Percentiles rank a stretch among this genome's conserved stretches.
These are phyloP conservation scores for Botrytis pseudocinerea DNA, from an alignment of 2,329 filamentous ascomycete species.

Conservation along the genomic window DNA sequence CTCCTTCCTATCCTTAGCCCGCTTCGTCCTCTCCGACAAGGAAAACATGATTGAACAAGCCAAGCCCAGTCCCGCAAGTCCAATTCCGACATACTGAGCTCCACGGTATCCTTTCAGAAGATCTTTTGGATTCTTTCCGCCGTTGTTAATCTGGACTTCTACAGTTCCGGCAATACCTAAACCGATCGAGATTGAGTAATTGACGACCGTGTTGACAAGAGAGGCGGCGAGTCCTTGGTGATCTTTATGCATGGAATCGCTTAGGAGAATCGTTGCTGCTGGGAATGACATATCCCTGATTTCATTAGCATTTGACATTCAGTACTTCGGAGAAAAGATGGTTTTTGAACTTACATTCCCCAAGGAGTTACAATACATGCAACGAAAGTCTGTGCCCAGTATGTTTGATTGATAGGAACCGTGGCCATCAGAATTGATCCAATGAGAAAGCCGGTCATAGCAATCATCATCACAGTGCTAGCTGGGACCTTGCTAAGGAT, in stretches of 20 bases:
- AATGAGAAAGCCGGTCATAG: constrained; percentile 44
- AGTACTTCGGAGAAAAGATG: too few species aligned
- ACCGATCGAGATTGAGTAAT: constrained; percentile 47
- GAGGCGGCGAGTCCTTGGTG: constrained; percentile 54
- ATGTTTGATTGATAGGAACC: constrained; percentile 43
- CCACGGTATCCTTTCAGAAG: constrained; percentile 21
- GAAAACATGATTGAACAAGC: constrained; percentile 42
- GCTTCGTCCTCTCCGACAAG: constrained; percentile 26
- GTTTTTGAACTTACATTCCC: constrained; percentile 42
- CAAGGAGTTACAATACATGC: constrained; percentile 54
- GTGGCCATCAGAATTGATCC: constrained; percentile 41
- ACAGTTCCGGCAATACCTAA: constrained; percentile 49
- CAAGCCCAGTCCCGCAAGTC: constrained; percentile 41
- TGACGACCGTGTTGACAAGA: constrained; percentile 49
- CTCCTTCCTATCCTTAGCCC: constrained; percentile 15
- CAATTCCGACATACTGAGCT: constrained; percentile 20
- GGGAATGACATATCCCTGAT: constrained; percentile 57
- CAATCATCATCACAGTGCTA: constrained; percentile 42
- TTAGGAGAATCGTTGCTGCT: constrained; percentile 54
- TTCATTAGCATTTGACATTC: background rate
- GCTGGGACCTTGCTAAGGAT: constrained; percentile 40
- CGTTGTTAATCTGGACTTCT: constrained; percentile 36
- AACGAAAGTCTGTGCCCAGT: constrained; percentile 66
- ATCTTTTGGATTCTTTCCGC: constrained; percentile 22
- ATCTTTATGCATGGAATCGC: constrained; percentile 49